Evolutionary conservation across 208 protist species (phyloP).

Genomic region (Leishmania arabica): DNA sequence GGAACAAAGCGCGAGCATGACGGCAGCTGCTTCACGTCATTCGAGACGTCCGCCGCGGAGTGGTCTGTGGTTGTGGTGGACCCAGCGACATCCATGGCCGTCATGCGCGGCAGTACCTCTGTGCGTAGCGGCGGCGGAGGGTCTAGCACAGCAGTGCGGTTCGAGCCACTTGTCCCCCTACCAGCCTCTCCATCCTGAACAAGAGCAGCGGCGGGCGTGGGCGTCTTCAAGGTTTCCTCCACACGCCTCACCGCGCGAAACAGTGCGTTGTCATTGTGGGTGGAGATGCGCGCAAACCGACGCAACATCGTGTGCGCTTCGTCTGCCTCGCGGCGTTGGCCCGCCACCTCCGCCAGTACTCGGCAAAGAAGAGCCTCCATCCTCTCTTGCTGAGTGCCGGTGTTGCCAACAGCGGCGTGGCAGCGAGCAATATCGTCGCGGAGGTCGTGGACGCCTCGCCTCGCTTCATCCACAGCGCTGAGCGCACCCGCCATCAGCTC

Average conservation of each 20-base stretch:
- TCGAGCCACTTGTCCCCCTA: too few relatives aligned
- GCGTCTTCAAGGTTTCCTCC: background rate
- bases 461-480: background rate
- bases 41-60: background rate
- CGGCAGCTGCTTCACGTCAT: background rate
- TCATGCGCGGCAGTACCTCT: background rate
- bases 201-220: background rate
- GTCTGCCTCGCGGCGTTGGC: background rate
- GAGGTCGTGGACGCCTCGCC: background rate
- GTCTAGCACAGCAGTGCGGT: too few relatives aligned
- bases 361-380: slow-evolving; percentile 4
- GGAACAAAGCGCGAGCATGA: background rate
- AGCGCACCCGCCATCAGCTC: background rate
- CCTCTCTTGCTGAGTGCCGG: background rate
- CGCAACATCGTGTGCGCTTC: slow-evolving; percentile 1
- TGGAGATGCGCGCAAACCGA: slow-evolving; percentile 3
- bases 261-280: slow-evolving; percentile 10
- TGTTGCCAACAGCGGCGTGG: background rate
- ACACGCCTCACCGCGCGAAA: slow-evolving; percentile 4
- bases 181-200: background rate
- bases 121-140: background rate
- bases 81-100: background rate
- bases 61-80: background rate
- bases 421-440: background rate
- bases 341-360: background rate